Conservation (phyloP, 192 early-diverging fungal genomes). For the Radiomyces spectabilis region DNA sequence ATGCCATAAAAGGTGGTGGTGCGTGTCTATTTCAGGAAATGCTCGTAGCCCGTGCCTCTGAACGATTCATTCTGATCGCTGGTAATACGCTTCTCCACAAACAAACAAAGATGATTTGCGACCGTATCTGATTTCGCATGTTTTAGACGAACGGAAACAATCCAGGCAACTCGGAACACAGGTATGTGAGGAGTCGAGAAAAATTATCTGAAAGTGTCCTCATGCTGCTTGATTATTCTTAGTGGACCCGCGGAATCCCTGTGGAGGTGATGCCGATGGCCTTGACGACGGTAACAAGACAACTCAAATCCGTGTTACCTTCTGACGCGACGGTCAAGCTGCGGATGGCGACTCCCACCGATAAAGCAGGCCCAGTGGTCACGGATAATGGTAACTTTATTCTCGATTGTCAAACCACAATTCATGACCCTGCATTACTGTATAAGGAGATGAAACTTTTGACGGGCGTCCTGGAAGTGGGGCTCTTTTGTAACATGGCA, state of each 20-base stretch:
- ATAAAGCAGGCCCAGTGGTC: constrained; percentile 91
- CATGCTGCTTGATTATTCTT: neutral
- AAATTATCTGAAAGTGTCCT: neutral
- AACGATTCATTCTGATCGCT: constrained; percentile 84
- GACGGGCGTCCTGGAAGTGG: constrained; percentile 89
- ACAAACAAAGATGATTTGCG: too few species aligned
- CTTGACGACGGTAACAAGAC: constrained; percentile 54
- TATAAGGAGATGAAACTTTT: constrained; percentile 55
- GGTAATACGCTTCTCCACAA: too few species aligned
- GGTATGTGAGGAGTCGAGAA: constrained; percentile 7
- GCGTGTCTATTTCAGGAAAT: constrained; percentile 90
- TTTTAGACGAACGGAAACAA: constrained; percentile 75
- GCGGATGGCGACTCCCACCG: constrained; percentile 55
- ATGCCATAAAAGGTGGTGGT: constrained; percentile 88
- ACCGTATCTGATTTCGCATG: too few species aligned
- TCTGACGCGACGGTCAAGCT: constrained; percentile 50
- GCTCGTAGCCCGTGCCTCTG: constrained; percentile 75
- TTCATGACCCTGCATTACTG: constrained; percentile 44
- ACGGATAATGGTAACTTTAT: constrained; percentile 94
- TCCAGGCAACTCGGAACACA: constrained; percentile 37
- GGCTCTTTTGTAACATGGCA: constrained; percentile 86
- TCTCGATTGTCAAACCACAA: constrained; percentile 71
- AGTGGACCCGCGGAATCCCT: constrained; percentile 80
- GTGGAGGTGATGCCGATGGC: constrained; percentile 87
- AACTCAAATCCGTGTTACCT: constrained; percentile 16